Percentiles rank a stretch among this genome's conserved stretches.
phyloP scores from a whole-genome alignment of 805 yeast species.

The Kuraishia piskuri region DNA sequence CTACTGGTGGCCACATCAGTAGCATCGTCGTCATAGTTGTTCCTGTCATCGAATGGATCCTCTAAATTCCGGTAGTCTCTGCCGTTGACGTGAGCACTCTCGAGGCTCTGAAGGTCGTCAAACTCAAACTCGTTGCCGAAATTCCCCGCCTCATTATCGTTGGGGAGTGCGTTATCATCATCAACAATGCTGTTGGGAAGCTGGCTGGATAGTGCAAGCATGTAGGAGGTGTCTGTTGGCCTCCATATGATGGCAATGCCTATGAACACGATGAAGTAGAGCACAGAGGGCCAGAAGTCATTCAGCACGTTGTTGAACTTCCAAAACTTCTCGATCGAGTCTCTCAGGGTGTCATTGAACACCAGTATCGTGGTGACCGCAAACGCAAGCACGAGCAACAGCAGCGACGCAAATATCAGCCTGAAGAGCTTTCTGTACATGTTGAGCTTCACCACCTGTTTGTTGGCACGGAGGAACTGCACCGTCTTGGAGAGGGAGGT shows the following conservation, averaged over 20 bases:
- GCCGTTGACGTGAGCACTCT: conserved; percentile 25
- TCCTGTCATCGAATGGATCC: conserved; percentile 23
- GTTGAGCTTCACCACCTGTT: conserved; percentile 83
- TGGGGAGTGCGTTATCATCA: conserved; percentile 53
- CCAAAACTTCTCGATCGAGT: conserved; percentile 84
- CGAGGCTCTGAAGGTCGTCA: conserved; percentile 46
- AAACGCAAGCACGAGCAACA: conserved; percentile 64
- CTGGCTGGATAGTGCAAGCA: conserved; percentile 92
- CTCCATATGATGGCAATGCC: conserved; percentile 91
- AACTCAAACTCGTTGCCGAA: conserved; percentile 50
- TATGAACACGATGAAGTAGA: conserved; percentile 76
- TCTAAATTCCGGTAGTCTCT: conserved; percentile 19
- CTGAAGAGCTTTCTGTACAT: conserved; percentile 78
- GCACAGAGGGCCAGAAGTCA: conserved; percentile 93
- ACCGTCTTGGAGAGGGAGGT: conserved; percentile 70
- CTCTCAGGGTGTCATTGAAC: conserved; percentile 65
- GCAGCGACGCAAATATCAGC: conserved; percentile 63
- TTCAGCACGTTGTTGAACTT: conserved; percentile 78
- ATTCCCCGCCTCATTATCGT: conserved; percentile 16
- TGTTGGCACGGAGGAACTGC: conserved; percentile 65
- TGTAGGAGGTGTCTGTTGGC: conserved; percentile 91
- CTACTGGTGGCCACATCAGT: conserved; percentile 9
- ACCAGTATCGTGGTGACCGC: conserved; percentile 61
- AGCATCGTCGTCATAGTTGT: conserved; percentile 5
- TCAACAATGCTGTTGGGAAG: conserved; percentile 55